A percentile compares a stretch with the other conserved stretches of the same genome.
Evolutionary conservation across 2,329 filamentous ascomycete species (phyloP).

Genomic region (Venturia asperata): DNA sequence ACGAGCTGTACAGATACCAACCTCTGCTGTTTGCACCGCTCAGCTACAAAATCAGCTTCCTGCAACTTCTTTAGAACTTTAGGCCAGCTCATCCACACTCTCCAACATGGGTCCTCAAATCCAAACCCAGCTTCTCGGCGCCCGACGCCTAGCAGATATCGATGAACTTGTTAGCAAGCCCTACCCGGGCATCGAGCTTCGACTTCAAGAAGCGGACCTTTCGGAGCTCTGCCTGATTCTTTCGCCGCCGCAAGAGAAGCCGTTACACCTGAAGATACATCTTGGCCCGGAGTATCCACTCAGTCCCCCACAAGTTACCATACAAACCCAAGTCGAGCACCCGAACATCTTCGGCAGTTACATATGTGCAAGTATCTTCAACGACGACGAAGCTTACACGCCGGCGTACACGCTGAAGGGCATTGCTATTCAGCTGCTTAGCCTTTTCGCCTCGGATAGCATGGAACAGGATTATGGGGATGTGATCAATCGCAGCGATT

Average conservation of each 20-base stretch:
- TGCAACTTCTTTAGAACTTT: neutral
- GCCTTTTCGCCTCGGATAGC: slow-evolving; percentile 44
- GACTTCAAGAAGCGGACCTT: slow-evolving; percentile 34
- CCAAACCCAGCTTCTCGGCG: neutral
- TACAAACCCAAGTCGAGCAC: slow-evolving; percentile 38
- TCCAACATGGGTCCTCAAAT: neutral
- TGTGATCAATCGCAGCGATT: slow-evolving; percentile 26
- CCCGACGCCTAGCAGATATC: slow-evolving; percentile 35
- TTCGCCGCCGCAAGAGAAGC: slow-evolving; percentile 33
- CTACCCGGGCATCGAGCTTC: slow-evolving; percentile 42
- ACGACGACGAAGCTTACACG: slow-evolving; percentile 39
- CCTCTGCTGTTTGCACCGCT: neutral
- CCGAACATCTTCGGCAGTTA: slow-evolving; percentile 41
- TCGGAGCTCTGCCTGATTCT: slow-evolving; percentile 40
- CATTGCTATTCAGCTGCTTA: slow-evolving; percentile 46
- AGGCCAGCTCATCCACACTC: neutral
- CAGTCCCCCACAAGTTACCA: slow-evolving; percentile 34
- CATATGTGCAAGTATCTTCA: slow-evolving; percentile 45
- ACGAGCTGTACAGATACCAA: neutral
- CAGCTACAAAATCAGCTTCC: neutral
- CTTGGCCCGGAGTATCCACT: slow-evolving; percentile 37
- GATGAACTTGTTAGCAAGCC: slow-evolving; percentile 40
- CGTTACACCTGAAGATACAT: slow-evolving; percentile 39
- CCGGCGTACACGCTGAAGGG: slow-evolving; percentile 46
- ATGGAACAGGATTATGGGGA: slow-evolving; percentile 37